Evolutionary conservation across 2,329 filamentous ascomycete genomes (phyloP), one percentile per base, ranked within the genome.

Genomic region (Diplodia sapinea): DNA sequence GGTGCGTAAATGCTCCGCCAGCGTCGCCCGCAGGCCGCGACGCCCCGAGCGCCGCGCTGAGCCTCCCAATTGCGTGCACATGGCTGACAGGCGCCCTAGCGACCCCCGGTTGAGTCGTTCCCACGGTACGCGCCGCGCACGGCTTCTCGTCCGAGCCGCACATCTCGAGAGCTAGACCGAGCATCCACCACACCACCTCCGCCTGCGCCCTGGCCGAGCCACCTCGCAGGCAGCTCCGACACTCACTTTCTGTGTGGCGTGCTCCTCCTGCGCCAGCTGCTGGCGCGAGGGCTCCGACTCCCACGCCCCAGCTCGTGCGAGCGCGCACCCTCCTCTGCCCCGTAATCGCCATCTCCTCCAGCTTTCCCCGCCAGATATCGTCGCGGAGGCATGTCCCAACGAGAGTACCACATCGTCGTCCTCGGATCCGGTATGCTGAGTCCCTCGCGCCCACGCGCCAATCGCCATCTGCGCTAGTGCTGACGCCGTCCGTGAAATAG

Each of bases 401-500:
- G 78, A 69, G 79, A 80, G 70, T 80, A 80, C 70, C 78, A 80
- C 71, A 80, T 80, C 69, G 79, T 80, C 65, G 79, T 80, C 66
- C 76, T 80, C 20, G 79, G 79, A 49, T 79, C 78, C 63, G 78
- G 79, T 79, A 73, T 73, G 78, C 43, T 50, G 31, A 49, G 50
- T 33, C 57, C 59, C 70, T 69, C 69, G 68, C 67, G 31, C 57
- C 59, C 70, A 69, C 69, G 68, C 67, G 43, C 55, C 33, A 38
- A 59, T 68, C 40, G 61, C 69, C 66, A 50, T 69, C 66, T 70
- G 68, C 61, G 66, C 67, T 70, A 50, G 66, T 47, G 50, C 66
- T 68, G 40, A 64, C 51, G 38, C 29, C 40, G 51, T 36, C 23
- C n/a, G 17, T 68, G 68, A 71, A 71, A 68, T 69, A 93, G 91